Base-by-base conservation (phyloP, 1,284 basidiomycete genomes). In the Grifola frondosa region DNA sequence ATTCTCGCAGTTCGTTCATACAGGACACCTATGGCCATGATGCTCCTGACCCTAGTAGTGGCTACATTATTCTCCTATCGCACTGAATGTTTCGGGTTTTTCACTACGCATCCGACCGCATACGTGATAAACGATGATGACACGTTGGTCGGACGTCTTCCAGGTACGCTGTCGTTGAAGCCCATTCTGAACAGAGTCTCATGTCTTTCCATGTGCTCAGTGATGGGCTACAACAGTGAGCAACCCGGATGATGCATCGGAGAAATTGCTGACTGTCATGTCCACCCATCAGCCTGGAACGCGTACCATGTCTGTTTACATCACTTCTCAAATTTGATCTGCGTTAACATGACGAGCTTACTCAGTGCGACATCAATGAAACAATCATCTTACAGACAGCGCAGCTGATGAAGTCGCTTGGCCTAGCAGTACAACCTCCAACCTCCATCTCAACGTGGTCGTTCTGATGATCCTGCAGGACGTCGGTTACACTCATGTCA, bases 311-410 rank as follows among this genome's bases (percentile, higher is more conserved):
- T 64, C 25, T 17, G 49, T 43, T 5, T 8, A 19, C 8, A 26
- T 29, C 5, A 28, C 24, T 25, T n/a, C 10, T 16, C 6, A n/a
- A n/a, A 1, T 19, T 35, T 20, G 1, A 29, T 23, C 9, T n/a
- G 28, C 6, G 12, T 19, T 20, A 13, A 19, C 16, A 28, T 16
- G 7, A 35, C 25, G 25, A 15, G 11, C 13, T 34, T n/a, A 7
- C 21, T 1, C 42, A 68, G 64, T 70, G 67, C 52, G 60, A 70
- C 49, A 68, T 70, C 43, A 59, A 67, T 42, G 59, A 70, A 45
- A 52, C 60, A 12, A 56, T 67, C 22, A 58, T 70, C 21, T 34
- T 68, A n/a, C 48, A 61, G 25, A 64, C 62, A 1, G 68, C 67
- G 0, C 40, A 61, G 10, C 45, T 62, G 19, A 64, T 71, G 62